Percentiles rank a stretch among this genome's conserved stretches.
Evolutionary conservation across 192 early-diverging fungal genomes (phyloP).

Genomic region (Entomortierella beljakovae): DNA sequence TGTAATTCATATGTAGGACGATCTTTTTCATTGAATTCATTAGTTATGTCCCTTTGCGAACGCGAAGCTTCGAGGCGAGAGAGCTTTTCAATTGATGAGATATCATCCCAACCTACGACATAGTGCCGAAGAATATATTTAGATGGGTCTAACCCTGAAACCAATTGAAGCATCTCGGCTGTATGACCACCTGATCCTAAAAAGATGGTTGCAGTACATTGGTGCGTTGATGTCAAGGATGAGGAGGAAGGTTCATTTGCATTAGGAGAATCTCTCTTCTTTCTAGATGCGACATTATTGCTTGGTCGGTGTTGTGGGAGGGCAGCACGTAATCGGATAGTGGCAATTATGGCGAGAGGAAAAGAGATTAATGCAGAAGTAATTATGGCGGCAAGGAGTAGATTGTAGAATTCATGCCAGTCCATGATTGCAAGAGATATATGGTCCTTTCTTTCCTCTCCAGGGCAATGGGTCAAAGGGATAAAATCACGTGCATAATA

Average conservation of each 20-base stretch:
- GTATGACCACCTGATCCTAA: conserved; percentile 86
- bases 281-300: conserved; percentile 16
- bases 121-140: conserved; percentile 78
- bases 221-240: not conserved
- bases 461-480: not conserved
- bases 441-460: not conserved
- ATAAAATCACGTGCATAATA: not conserved
- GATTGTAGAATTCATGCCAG: conserved; percentile 17
- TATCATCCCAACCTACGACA: conserved; percentile 77
- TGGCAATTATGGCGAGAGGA: conserved; percentile 3
- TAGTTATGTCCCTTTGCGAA: conserved; percentile 9
- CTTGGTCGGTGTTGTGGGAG: conserved; percentile 56
- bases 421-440: not conserved
- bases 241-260: not conserved
- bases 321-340: conserved; percentile 26
- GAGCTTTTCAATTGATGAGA: conserved; percentile 67
- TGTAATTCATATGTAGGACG: not conserved
- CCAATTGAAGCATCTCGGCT: conserved; percentile 86
- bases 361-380: conserved; percentile 12
- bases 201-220: conserved; percentile 27
- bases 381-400: conserved; percentile 12
- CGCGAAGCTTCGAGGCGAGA: conserved; percentile 56
- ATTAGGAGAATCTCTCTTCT: not conserved
- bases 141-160: conserved; percentile 66
- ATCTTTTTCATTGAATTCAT: not conserved